Base-by-base conservation (phyloP, 2,329 filamentous ascomycete genomes). In the Verticillium klebahnii region DNA sequence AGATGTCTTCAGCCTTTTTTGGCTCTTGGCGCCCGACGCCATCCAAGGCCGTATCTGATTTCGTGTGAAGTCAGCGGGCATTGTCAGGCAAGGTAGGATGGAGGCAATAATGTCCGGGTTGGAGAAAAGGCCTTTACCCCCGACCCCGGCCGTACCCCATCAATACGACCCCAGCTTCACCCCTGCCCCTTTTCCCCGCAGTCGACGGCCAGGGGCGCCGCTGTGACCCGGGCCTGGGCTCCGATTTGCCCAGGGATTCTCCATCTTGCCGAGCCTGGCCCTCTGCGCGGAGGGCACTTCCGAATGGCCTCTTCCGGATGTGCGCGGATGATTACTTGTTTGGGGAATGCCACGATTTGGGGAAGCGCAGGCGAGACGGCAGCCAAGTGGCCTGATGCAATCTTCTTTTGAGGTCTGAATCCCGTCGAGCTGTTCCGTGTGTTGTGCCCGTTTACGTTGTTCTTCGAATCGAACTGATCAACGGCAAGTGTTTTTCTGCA, bases 281-380 rank as follows among this genome's bases (percentile, higher is more conserved):
- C 11, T 52, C n/a, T 6, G 58, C 19, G 17, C 58, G 58, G 58
- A 59, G 58, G 17, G 9, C 9, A 15, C 29, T 36, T 59, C 58
- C 58, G 58, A 59, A 59, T 54, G 36, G 14, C 58, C 58, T 59
- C 40, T 59, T 59, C 34, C n/a, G 45, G 58, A 36, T 37, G 55
- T n/a, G 32, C 32, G 55, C 31, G n/a, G 45, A 52, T 52, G 45
- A 52, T 52, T 52, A 19, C 45, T 52, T 52, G 45, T 52, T 52
- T 52, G 45, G 45, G 45, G 45, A 23, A 23, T 23, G 11, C 11
- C n/a, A 52, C 2, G 23, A 52, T 23, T 52, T 52, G 45, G 45
- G 19, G 45, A 52, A 52, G 9, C 8, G 9, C 3, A 52, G 45
- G 17, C n/a, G 19, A 52, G 8, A 14, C 11, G 39, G 19, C 45